A percentile compares a stretch with the other conserved stretches of the same genome.
These are phyloP conservation scores for Halteria grandinella DNA, from an alignment of 73 alveolate genomes.

Conservation along the genomic window DNA sequence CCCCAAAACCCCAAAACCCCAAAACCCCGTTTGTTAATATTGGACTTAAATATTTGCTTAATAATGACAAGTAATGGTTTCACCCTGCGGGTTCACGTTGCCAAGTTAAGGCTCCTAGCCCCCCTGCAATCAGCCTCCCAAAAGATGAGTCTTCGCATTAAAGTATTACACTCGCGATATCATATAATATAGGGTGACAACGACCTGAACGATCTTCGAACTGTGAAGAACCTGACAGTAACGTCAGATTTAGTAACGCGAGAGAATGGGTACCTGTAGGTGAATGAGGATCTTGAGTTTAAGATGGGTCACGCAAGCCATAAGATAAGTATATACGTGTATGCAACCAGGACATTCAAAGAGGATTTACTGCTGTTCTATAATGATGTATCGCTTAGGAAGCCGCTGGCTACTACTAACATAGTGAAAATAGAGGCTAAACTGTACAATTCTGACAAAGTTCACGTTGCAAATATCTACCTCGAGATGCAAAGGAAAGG, in stretches of 20 bases:
- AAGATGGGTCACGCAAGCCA: constrained; percentile 13
- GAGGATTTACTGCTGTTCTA: constrained; percentile 49
- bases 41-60: background rate
- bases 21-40: too few species aligned
- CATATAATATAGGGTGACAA: too few species aligned
- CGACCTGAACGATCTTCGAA: constrained; percentile 17
- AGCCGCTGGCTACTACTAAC: constrained; percentile 23
- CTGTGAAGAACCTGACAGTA: background rate
- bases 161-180: too few species aligned
- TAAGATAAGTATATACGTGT: constrained; percentile 8
- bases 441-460: constrained; percentile 17
- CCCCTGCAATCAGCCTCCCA: constrained; percentile 31
- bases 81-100: constrained; percentile 29
- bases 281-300: constrained; percentile 39
- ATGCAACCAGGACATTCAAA: constrained; percentile 39
- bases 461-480: constrained; percentile 28
- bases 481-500: constrained; percentile 45
- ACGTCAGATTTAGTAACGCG: constrained; percentile 2
- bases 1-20: too few species aligned
- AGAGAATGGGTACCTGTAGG: constrained; percentile 11
- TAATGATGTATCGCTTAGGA: constrained; percentile 43
- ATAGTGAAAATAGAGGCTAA: constrained; percentile 25
- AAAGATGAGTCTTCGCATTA: constrained; percentile 9
- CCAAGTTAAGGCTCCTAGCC: constrained; percentile 32
- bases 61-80: constrained; percentile 4